These are phyloP conservation scores for Penicillium subrubescens DNA, from an alignment of 495 filamentous ascomycete genomes.

Conservation along the genomic window DNA sequence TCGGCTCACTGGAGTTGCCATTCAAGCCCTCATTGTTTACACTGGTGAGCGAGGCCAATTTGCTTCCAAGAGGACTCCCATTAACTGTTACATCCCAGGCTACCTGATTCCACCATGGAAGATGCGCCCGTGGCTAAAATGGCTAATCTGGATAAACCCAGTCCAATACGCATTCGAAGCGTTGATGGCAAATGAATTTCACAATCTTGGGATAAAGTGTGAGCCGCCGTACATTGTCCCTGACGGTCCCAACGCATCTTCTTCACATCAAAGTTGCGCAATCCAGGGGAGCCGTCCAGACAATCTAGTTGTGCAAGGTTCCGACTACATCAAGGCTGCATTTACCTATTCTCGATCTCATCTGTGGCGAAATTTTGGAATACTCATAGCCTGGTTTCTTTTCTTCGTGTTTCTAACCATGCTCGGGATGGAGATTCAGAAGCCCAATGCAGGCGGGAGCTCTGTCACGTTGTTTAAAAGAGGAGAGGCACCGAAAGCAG, in stretches of 20 bases:
- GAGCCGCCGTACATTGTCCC: conserved; percentile 61
- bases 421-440: conserved; percentile 68
- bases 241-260: conserved; percentile 57
- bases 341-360: conserved; percentile 59
- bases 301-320: conserved; percentile 52
- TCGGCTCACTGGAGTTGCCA: conserved; percentile 62
- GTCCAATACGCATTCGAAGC: conserved; percentile 74
- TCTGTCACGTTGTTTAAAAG: conserved; percentile 70
- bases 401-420: conserved; percentile 58
- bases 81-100: conserved; percentile 39
- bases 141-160: conserved; percentile 77
- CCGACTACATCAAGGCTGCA: conserved; percentile 52
- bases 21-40: conserved; percentile 71
- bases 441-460: conserved; percentile 71
- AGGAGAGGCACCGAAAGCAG: conserved; percentile 57
- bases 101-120: conserved; percentile 71
- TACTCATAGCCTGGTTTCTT: conserved; percentile 58
- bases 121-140: conserved; percentile 82
- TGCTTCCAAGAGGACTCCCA: background rate
- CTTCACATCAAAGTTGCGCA: conserved; percentile 61
- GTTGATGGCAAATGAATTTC: conserved; percentile 62
- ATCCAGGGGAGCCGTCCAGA: conserved; percentile 58
- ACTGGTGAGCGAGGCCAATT: conserved; percentile 43
- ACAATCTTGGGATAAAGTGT: conserved; percentile 48
- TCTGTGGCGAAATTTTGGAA: conserved; percentile 65